Percentiles rank a stretch among this genome's conserved stretches.
phyloP scores from a whole-genome alignment of 1,139 yeast genomes.

The Yamadazyma sp. region DNA sequence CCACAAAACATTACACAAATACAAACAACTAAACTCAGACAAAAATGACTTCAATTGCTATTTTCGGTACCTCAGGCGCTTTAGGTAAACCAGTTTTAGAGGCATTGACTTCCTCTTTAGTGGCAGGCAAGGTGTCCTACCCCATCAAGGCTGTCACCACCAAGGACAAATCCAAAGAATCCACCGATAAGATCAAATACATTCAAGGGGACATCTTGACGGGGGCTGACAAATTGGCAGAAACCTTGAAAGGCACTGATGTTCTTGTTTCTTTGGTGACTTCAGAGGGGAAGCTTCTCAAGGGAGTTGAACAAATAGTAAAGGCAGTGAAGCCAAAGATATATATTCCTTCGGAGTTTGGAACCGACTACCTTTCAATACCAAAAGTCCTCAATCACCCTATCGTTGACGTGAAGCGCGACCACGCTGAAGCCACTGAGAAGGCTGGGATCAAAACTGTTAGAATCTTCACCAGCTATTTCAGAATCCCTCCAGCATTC shows the following conservation, averaged over 20 bases:
- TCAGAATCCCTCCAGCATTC: slow-evolving; percentile 42
- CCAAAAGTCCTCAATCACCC: slow-evolving; percentile 28
- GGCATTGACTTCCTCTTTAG: slow-evolving; percentile 45
- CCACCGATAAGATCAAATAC: slow-evolving; percentile 43
- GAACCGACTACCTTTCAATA: slow-evolving; percentile 36
- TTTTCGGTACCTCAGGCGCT: slow-evolving; percentile 54
- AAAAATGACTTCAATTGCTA: slow-evolving; percentile 39
- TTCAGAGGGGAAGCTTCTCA: slow-evolving; percentile 24
- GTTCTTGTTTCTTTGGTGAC: slow-evolving; percentile 49
- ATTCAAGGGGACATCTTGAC: slow-evolving; percentile 27
- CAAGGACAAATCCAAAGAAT: slow-evolving; percentile 30
- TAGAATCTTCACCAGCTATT: slow-evolving; percentile 45
- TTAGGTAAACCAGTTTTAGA: slow-evolving; percentile 49
- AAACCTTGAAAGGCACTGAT: slow-evolving; percentile 48
- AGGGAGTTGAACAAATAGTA: slow-evolving; percentile 33
- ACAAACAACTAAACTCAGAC: not conserved
- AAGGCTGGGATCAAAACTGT: slow-evolving; percentile 52
- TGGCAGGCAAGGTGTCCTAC: slow-evolving; percentile 40
- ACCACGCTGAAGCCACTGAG: slow-evolving; percentile 42
- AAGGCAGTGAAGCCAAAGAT: slow-evolving; percentile 46
- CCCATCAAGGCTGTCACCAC: slow-evolving; percentile 57
- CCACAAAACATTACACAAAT: not conserved
- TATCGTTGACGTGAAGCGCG: slow-evolving; percentile 35
- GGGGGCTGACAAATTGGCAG: slow-evolving; percentile 25
- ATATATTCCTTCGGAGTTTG: slow-evolving; percentile 65